Evolutionary conservation across 495 filamentous ascomycete genomes (phyloP), one percentile per base, ranked within the genome.

Genomic region (Xanthoparmelia taractica): DNA sequence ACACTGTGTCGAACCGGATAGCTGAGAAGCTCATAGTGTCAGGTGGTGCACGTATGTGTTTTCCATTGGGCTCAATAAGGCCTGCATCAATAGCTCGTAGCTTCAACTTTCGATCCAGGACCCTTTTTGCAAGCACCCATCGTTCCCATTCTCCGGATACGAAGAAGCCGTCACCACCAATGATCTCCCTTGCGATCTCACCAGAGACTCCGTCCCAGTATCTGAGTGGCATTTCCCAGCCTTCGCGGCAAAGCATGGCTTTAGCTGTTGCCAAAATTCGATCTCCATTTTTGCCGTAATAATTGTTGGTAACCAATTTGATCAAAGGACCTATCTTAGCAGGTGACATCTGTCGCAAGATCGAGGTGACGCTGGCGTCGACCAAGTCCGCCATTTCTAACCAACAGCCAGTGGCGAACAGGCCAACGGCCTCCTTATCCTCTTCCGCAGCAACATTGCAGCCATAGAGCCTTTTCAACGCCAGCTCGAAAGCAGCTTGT

Each of bases 161-260:
- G 68, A 79, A 85, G 67, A 85, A 85, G 33, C 82, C 82, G 68
- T 85, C 82, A n/a, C 78, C 80, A 17, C 82, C 82, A 64, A 84
- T 76, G 18, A 85, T 79, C 58, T 84, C 81, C 20, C 80, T 75
- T 27, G 81, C 75, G 59, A 84, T 73, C 63, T 85, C 82, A 3
- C 79, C 79, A 29, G 80, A 78, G 18, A 85, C 81, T 37, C 77
- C 79, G 57, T 85, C 83, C 82, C 82, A 85, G 61, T 79, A 80
- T 20, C 68, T 67, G 6, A 84, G 65, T 17, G 74, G 75, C 83
- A 85, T 85, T 61, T 80, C 74, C 82, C 81, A 84, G 20, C 82
- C 82, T 73, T 84, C 82, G 55, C 83, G 71, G 58, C 80, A 83
- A n/a, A 85, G 71, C 76, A 85, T 79, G 18, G 82, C 79, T 67